phyloP scores from a whole-genome alignment of 2,329 filamentous ascomycete genomes.

The Falciphora oryzae region DNA sequence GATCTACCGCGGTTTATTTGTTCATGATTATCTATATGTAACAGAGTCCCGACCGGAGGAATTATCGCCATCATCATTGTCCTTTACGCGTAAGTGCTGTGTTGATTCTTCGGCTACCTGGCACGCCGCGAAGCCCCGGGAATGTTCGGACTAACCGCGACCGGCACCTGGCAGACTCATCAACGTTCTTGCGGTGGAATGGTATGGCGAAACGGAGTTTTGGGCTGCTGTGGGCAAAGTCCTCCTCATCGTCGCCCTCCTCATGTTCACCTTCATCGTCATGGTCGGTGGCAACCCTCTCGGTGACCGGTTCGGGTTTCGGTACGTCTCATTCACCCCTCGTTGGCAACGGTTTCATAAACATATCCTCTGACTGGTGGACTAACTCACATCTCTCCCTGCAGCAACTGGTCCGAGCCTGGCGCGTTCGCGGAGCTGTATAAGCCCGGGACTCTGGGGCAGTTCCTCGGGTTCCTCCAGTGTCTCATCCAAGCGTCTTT shows the following conservation, averaged over 20 bases:
- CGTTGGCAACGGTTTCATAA: conserved; percentile 6
- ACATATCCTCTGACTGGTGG: not conserved
- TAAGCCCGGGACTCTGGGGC: conserved; percentile 59
- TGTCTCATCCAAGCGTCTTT: conserved; percentile 67
- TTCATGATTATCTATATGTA: not conserved
- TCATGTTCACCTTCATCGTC: conserved; percentile 72
- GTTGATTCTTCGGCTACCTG: no score
- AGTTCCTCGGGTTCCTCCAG: conserved; percentile 69
- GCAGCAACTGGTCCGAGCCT: conserved; percentile 53
- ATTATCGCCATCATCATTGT: conserved; percentile 55
- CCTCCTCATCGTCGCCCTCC: conserved; percentile 63
- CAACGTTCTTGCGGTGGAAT: conserved; percentile 68
- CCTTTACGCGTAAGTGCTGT: conserved; percentile 35
- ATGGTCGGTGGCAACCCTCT: conserved; percentile 80
- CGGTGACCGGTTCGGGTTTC: conserved; percentile 66
- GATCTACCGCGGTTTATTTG: not conserved
- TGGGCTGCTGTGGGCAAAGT: conserved; percentile 67
- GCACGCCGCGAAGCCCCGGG: conserved; percentile 15
- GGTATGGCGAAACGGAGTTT: conserved; percentile 75
- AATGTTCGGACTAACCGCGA: not conserved
- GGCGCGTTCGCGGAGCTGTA: conserved; percentile 66
- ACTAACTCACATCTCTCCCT: not conserved
- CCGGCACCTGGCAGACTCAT: conserved; percentile 37
- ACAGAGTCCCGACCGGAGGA: conserved; percentile 41
- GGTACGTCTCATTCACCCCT: conserved; percentile 29